Evolutionary conservation across 345 rosid species (phyloP).

Genomic region (Syzygium grande): DNA sequence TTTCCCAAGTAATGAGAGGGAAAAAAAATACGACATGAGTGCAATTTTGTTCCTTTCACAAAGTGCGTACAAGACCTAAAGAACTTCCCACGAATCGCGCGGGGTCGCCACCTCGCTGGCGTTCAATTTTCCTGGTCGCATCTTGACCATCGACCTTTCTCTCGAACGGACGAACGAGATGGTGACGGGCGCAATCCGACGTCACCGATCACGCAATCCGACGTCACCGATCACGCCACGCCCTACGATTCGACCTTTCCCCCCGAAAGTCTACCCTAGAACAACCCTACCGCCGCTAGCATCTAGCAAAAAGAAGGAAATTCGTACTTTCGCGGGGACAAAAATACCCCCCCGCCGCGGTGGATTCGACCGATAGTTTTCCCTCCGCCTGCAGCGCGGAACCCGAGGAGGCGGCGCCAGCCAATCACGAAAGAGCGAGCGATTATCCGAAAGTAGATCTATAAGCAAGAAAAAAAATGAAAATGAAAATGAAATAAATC

Average conservation of each 20-base stretch:
- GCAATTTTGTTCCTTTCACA: not conserved
- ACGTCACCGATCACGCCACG: not conserved
- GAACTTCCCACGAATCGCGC: not conserved
- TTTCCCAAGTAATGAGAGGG: no score
- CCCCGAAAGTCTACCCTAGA: not conserved
- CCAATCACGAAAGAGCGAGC: not conserved
- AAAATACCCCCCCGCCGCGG: not conserved
- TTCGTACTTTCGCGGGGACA: not conserved
- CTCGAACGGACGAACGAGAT: not conserved
- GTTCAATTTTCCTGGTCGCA: not conserved
- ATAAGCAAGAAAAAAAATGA: not conserved
- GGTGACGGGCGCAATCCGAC: not conserved
- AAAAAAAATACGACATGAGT: not conserved
- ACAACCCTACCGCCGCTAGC: fast-evolving
- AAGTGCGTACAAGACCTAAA: not conserved
- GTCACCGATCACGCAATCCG: not conserved
- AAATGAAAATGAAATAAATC: not conserved
- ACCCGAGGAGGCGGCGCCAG: not conserved
- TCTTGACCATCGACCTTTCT: not conserved
- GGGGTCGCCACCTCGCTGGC: not conserved
- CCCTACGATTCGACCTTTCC: not conserved
- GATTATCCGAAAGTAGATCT: not conserved
- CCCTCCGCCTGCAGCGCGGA: no score
- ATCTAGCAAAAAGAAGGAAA: not conserved
- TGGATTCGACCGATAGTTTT: not conserved